Percentiles rank a stretch among this genome's conserved stretches.
phyloP scores from a whole-genome alignment of 768 basidiomycete species.

The Multifurca ochricompacta region DNA sequence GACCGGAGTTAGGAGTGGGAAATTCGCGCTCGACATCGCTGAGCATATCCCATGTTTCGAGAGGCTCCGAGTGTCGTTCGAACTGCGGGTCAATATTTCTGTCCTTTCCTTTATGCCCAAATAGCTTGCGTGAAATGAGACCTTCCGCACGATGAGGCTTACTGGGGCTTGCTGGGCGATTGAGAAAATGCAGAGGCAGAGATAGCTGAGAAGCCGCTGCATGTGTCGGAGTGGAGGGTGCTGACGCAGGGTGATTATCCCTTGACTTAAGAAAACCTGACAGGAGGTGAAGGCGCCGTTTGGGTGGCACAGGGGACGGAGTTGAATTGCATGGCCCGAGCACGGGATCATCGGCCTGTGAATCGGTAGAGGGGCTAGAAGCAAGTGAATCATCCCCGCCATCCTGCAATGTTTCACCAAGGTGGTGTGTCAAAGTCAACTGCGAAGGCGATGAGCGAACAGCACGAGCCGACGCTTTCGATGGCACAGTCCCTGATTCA shows the following conservation, averaged over 20 bases:
- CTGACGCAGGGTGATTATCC: slow-evolving; percentile 17
- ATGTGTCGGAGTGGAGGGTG: slow-evolving; percentile 20
- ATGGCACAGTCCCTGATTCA: background rate
- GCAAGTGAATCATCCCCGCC: slow-evolving; percentile 9
- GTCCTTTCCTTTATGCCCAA: slow-evolving; percentile 20
- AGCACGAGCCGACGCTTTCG: background rate
- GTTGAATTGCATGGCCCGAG: slow-evolving; percentile 1
- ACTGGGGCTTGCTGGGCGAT: slow-evolving; percentile 13
- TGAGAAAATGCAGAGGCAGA: slow-evolving; percentile 16
- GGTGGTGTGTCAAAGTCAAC: slow-evolving; percentile 11
- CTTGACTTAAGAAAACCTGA: slow-evolving; percentile 12
- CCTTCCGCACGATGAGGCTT: slow-evolving; percentile 14
- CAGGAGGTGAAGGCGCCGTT: slow-evolving; percentile 19
- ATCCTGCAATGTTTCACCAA: slow-evolving; percentile 1
- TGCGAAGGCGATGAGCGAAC: slow-evolving; percentile 17
- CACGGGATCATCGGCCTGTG: slow-evolving; percentile 1
- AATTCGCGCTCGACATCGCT: slow-evolving; percentile 13
- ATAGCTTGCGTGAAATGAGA: slow-evolving; percentile 16
- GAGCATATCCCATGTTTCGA: slow-evolving; percentile 21
- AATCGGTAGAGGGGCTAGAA: slow-evolving; percentile 17
- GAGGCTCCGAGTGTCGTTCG: slow-evolving; percentile 11
- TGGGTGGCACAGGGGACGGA: slow-evolving; percentile 12
- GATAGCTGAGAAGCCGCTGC: slow-evolving; percentile 19
- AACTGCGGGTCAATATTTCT: slow-evolving; percentile 1
- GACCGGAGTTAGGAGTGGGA: background rate